These are phyloP conservation scores for Cryptococcus sp. DNA, from an alignment of 1,284 basidiomycete species.

Conservation along the genomic window DNA sequence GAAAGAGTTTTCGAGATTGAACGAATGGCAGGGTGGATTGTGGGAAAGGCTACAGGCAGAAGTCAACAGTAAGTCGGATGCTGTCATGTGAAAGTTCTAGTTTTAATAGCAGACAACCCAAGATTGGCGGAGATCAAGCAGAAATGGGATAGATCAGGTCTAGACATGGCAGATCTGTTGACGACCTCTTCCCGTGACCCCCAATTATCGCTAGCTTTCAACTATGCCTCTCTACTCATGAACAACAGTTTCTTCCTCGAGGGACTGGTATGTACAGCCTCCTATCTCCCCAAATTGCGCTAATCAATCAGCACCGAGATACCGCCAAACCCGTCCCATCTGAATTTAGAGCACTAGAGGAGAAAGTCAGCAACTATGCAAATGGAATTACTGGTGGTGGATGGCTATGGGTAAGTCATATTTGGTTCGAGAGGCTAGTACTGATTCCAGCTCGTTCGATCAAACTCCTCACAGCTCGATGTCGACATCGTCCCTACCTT, in stretches of 20 bases:
- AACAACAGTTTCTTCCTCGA: slow-evolving; percentile 96
- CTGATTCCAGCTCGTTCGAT: slow-evolving; percentile 32
- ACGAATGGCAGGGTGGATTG: slow-evolving; percentile 43
- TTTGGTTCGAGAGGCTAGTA: neutral
- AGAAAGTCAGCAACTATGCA: slow-evolving; percentile 41
- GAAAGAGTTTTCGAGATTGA: slow-evolving; percentile 31
- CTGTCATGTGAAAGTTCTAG: neutral
- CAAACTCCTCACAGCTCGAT: slow-evolving; percentile 23
- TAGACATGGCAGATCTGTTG: slow-evolving; percentile 51
- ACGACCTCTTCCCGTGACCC: slow-evolving; percentile 66
- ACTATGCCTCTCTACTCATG: slow-evolving; percentile 84
- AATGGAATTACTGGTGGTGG: slow-evolving; percentile 56
- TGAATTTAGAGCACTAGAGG: slow-evolving; percentile 28
- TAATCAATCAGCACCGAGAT: slow-evolving; percentile 25
- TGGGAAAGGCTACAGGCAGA: slow-evolving; percentile 44
- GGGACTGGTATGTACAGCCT: slow-evolving; percentile 62
- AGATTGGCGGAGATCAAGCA: slow-evolving; percentile 31
- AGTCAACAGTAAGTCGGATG: slow-evolving; percentile 38
- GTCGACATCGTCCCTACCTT: slow-evolving; percentile 59
- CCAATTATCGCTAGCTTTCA: slow-evolving; percentile 70
- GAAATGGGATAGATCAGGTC: slow-evolving; percentile 39
- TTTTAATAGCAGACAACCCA: slow-evolving; percentile 34
- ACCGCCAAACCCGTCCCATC: slow-evolving; percentile 20
- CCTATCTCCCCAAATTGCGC: neutral
- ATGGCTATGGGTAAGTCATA: slow-evolving; percentile 67